Percentiles rank a stretch among this genome's conserved stretches.
These are phyloP conservation scores for Avena insularis DNA, from an alignment of 176 grass and related monocot genomes.

Conservation along the genomic window DNA sequence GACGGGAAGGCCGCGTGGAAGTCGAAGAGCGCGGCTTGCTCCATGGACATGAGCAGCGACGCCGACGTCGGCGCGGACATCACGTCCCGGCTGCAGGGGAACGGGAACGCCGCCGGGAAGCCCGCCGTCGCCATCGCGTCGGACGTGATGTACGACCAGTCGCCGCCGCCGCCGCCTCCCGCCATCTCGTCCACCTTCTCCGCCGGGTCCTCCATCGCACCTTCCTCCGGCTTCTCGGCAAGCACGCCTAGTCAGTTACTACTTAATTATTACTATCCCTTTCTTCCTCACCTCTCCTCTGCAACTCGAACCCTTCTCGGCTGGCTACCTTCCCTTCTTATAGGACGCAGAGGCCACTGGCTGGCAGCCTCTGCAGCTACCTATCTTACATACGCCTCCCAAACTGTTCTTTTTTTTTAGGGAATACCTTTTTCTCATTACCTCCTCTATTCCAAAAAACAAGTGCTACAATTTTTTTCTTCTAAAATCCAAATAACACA, in stretches of 20 bases:
- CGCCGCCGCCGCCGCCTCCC: slow-evolving; percentile 33
- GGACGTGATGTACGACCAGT: slow-evolving; percentile 57
- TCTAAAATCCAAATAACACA: too few relatives aligned
- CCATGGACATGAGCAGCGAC: slow-evolving; percentile 56
- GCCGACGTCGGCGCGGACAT: slow-evolving; percentile 33
- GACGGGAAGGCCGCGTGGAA: slow-evolving; percentile 47
- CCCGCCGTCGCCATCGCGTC: slow-evolving; percentile 39
- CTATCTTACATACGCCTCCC: neutral
- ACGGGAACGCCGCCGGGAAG: slow-evolving; percentile 44
- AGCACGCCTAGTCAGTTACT: neutral
- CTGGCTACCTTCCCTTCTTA: neutral
- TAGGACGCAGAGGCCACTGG: slow-evolving; percentile 10
- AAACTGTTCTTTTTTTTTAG: neutral
- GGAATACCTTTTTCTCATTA: too few relatives aligned
- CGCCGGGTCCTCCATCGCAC: slow-evolving; percentile 49
- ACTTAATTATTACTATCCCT: neutral
- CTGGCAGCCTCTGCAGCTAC: slow-evolving; percentile 5
- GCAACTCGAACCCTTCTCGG: neutral
- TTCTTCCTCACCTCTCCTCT: neutral
- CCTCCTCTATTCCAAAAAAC: too few relatives aligned
- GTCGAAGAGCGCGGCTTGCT: slow-evolving; percentile 53
- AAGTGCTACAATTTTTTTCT: too few relatives aligned
- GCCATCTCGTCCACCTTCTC: slow-evolving; percentile 51
- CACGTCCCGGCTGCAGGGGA: slow-evolving; percentile 30
- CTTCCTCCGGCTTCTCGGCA: neutral